Conservation (phyloP, 306 rosid species). For the Alnus rubra region DNA sequence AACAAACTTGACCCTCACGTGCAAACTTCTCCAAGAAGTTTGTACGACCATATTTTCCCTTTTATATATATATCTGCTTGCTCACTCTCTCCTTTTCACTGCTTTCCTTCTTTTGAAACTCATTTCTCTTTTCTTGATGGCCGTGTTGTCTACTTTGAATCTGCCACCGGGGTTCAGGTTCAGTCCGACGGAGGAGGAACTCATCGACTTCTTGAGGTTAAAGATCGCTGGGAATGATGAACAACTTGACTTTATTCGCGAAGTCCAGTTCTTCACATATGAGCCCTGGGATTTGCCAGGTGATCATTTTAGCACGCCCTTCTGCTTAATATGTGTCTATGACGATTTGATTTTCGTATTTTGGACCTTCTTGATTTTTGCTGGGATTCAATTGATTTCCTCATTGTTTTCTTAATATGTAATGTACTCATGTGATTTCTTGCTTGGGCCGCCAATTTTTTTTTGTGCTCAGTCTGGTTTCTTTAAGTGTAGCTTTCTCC, state of each 20-base stretch:
- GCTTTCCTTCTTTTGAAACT: neutral
- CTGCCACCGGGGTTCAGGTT: conserved; percentile 86
- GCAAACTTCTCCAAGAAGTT: too few species aligned
- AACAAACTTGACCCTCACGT: too few species aligned
- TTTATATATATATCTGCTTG: neutral
- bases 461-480: neutral
- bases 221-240: conserved; percentile 70
- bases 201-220: conserved; percentile 62
- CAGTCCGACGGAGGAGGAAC: conserved; percentile 82
- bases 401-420: neutral
- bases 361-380: neutral
- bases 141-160: conserved; percentile 36
- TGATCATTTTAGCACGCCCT: conserved; percentile 15
- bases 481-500: conserved; percentile 55
- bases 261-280: conserved; percentile 81
- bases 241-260: conserved; percentile 68
- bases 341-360: too few species aligned
- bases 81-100: too few species aligned
- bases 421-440: neutral
- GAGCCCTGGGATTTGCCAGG: conserved; percentile 99
- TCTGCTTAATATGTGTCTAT: neutral
- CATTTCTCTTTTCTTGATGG: conserved; percentile 16
- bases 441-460: neutral
- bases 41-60: too few species aligned
- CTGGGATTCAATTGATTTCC: neutral